Evolutionary conservation across 352 stramenopile species (phyloP).

Genomic region (Phytophthora colocasiae): DNA sequence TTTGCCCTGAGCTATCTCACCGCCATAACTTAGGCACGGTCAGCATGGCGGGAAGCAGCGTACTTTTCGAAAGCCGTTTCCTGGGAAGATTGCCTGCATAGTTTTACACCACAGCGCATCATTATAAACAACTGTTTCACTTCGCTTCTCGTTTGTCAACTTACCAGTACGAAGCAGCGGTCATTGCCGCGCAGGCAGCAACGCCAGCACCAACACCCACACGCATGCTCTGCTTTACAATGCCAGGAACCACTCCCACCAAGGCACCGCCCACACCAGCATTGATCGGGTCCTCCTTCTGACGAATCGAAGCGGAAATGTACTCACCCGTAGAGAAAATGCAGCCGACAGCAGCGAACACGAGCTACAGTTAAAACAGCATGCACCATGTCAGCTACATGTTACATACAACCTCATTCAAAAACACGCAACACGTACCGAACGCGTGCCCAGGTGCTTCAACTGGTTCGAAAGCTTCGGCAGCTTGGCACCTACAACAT

Average conservation of each 20-base stretch:
- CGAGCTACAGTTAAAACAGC: conserved; percentile 47
- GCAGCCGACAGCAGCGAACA: conserved; percentile 71
- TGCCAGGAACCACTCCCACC: conserved; percentile 71
- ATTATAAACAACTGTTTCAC: conserved; percentile 5
- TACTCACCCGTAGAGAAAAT: conserved; percentile 80
- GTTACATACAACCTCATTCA: not conserved
- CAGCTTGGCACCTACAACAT: conserved; percentile 64
- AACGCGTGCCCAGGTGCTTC: conserved; percentile 78
- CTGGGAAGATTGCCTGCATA: conserved; percentile 52
- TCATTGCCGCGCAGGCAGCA: conserved; percentile 52
- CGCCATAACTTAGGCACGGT: conserved; percentile 51
- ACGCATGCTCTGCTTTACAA: conserved; percentile 82
- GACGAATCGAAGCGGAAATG: conserved; percentile 63
- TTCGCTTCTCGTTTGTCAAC: conserved; percentile 5
- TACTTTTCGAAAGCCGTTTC: conserved; percentile 76
- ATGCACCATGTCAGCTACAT: conserved; percentile 8
- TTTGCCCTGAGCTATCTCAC: conserved; percentile 13
- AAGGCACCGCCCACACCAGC: conserved; percentile 67
- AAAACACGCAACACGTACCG: conserved; percentile 42
- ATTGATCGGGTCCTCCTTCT: conserved; percentile 79
- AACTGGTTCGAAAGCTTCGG: conserved; percentile 85
- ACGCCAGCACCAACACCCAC: conserved; percentile 60
- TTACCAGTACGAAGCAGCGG: conserved; percentile 74
- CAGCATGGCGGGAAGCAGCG: conserved; percentile 49
- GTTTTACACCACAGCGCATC: not conserved